A percentile compares a stretch with the other conserved stretches of the same genome.
Conservation (phyloP, 148 eudicot species). For the Pouteria glomerata region DNA sequence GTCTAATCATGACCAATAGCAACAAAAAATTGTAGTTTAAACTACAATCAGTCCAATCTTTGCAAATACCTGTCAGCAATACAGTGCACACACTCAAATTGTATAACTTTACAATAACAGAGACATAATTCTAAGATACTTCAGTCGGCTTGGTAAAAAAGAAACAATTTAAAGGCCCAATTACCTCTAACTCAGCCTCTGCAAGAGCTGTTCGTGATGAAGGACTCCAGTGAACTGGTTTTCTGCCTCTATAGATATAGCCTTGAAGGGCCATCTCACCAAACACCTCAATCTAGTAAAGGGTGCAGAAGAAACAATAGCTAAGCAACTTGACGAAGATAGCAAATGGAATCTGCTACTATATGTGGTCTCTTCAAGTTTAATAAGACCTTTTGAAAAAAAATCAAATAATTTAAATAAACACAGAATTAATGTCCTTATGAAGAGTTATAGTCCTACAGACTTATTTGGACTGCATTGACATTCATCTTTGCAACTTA, state of each 20-base stretch:
- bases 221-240: constrained; percentile 99
- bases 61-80: neutral
- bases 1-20: too few relatives aligned
- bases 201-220: constrained; percentile 98
- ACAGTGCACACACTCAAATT: neutral
- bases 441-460: too few relatives aligned
- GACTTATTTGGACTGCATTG: too few relatives aligned
- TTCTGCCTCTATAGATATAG: constrained; percentile 89
- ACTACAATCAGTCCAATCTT: neutral
- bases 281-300: constrained; percentile 80
- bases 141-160: neutral
- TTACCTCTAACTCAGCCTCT: constrained; percentile 94
- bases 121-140: neutral
- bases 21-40: neutral
- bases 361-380: neutral
- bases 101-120: neutral
- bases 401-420: too few relatives aligned
- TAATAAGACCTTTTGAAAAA: too few relatives aligned
- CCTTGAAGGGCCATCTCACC: constrained; percentile 89
- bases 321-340: neutral
- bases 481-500: too few relatives aligned
- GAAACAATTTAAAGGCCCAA: neutral
- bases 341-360: neutral
- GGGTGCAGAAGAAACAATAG: constrained; percentile 10
- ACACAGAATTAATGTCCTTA: too few relatives aligned